Evolutionary conservation across 495 filamentous ascomycete species (phyloP).

Genomic region (Sordaria brevicollis): DNA sequence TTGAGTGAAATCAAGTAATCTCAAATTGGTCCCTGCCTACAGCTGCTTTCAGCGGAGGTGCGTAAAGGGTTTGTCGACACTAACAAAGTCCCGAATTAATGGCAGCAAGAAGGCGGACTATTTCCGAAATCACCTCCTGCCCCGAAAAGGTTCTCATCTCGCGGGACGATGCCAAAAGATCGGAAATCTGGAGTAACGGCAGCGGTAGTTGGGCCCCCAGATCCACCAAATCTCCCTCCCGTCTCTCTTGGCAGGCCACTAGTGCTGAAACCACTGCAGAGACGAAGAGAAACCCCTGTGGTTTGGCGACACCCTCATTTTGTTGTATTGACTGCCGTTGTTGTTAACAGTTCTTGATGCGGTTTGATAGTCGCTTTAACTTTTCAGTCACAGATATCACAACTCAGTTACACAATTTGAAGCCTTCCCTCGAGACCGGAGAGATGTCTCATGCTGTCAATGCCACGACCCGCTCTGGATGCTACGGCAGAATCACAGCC

Average conservation of each 20-base stretch:
- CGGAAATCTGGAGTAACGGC: background rate
- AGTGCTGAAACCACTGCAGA: background rate
- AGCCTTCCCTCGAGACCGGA: background rate
- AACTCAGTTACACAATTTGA: background rate
- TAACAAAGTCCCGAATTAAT: background rate
- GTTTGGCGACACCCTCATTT: background rate
- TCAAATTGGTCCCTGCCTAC: background rate
- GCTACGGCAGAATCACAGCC: background rate
- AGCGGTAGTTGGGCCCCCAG: background rate
- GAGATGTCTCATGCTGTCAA: background rate
- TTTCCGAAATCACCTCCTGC: background rate
- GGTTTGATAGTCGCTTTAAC: conserved; percentile 5
- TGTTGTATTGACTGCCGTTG: background rate
- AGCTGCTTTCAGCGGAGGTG: background rate
- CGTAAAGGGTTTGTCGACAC: background rate
- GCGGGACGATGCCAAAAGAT: background rate
- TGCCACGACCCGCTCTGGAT: background rate
- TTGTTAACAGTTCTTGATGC: background rate
- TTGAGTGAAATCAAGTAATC: background rate
- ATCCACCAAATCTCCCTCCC: background rate
- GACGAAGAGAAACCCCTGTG: background rate
- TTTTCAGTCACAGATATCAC: conserved; percentile 3
- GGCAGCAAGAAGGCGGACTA: background rate
- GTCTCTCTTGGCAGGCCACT: conserved; percentile 1
- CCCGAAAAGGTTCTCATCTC: background rate